phyloP scores from a whole-genome alignment of 2,329 filamentous ascomycete genomes.

The Fusarium phyllophilum region DNA sequence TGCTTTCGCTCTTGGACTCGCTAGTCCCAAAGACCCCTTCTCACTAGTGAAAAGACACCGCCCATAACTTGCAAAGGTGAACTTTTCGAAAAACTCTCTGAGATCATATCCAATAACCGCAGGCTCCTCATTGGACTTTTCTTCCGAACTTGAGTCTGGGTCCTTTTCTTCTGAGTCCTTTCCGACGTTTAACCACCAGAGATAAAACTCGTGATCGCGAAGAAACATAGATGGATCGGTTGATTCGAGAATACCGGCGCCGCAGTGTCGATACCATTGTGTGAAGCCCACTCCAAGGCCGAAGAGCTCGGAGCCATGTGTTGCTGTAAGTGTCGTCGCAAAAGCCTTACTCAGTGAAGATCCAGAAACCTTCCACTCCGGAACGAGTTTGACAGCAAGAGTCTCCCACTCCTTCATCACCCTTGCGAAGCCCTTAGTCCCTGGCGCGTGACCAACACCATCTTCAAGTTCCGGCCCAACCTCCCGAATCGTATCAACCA shows the following conservation, averaged over 20 bases:
- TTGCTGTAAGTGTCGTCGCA: background rate
- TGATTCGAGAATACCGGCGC: background rate
- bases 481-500: background rate
- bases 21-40: conserved; percentile 8
- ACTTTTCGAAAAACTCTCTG: fast-evolving
- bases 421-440: background rate
- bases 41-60: conserved; percentile 12
- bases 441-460: background rate
- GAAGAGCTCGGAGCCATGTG: fast-evolving
- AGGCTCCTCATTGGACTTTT: fast-evolving
- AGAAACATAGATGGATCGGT: background rate
- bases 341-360: background rate
- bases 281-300: background rate
- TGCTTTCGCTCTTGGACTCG: background rate
- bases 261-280: conserved; percentile 20
- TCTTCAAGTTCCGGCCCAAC: background rate
- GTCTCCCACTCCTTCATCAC: conserved; percentile 10
- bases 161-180: background rate
- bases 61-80: conserved; percentile 2
- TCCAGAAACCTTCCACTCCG: background rate
- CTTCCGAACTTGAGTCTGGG: background rate
- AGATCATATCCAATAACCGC: background rate
- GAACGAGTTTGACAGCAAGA: background rate
- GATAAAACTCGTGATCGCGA: conserved; percentile 10
- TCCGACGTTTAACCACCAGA: background rate